These are phyloP conservation scores for Solanum pinnatisectum DNA, from an alignment of 257 asterid genomes.

Conservation along the genomic window DNA sequence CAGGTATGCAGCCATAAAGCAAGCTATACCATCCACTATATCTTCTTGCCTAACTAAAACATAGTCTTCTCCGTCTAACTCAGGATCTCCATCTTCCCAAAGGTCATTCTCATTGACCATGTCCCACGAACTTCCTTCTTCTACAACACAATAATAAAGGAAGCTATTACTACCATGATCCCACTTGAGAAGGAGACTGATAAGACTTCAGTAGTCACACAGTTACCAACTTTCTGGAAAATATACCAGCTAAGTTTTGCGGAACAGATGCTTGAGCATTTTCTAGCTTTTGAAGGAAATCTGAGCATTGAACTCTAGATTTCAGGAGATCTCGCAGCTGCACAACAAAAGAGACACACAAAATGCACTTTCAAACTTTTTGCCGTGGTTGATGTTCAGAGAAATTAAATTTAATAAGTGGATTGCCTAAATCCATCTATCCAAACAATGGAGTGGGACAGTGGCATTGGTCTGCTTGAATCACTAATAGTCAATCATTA, in stretches of 20 bases:
- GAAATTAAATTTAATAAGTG: neutral
- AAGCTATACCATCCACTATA: constrained; percentile 91
- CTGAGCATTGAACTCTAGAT: constrained; percentile 76
- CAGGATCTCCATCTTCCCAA: constrained; percentile 72
- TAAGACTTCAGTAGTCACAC: neutral
- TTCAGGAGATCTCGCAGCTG: constrained; percentile 82
- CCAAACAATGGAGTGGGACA: neutral
- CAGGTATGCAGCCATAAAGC: constrained; percentile 96
- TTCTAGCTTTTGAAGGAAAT: constrained; percentile 86
- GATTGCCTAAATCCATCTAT: neutral
- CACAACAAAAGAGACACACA: constrained; percentile 3
- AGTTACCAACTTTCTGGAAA: neutral
- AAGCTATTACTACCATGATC: neutral
- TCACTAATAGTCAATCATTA: neutral
- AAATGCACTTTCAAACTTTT: neutral
- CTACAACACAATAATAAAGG: constrained; percentile 31
- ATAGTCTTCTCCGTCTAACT: constrained; percentile 63
- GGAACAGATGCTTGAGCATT: constrained; percentile 63
- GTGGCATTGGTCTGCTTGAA: neutral
- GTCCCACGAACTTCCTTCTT: constrained; percentile 92
- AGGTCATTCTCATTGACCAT: constrained; percentile 73
- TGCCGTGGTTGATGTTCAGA: neutral
- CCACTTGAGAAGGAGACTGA: neutral
- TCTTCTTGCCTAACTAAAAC: constrained; percentile 95
- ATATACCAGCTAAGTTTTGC: constrained; percentile 52